Conservation (phyloP, 805 yeast species). For the Blastobotrys muscicola region DNA sequence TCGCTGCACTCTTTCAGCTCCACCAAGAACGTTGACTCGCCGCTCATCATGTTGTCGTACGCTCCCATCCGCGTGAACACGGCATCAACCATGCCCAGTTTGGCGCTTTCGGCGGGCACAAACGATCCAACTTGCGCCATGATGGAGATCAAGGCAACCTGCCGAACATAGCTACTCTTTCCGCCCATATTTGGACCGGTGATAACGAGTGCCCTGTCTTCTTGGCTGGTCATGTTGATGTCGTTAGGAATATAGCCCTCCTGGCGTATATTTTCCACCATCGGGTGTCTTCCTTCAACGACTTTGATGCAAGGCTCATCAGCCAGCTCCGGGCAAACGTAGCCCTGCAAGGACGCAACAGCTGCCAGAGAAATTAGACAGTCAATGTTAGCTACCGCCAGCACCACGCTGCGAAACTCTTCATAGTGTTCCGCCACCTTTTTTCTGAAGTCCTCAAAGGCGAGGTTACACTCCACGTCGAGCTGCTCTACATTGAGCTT, state of each 20-base stretch:
- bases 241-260: slow-evolving; percentile 57
- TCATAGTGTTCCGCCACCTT: slow-evolving; percentile 33
- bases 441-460: slow-evolving; percentile 33
- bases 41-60: slow-evolving; percentile 60
- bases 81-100: slow-evolving; percentile 57
- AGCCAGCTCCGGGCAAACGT: slow-evolving; percentile 40
- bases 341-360: slow-evolving; percentile 41
- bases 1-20: slow-evolving; percentile 60
- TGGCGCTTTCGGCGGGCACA: slow-evolving; percentile 56
- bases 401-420: slow-evolving; percentile 35
- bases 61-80: slow-evolving; percentile 43
- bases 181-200: slow-evolving; percentile 93
- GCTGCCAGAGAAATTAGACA: slow-evolving; percentile 58
- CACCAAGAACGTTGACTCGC: slow-evolving; percentile 77
- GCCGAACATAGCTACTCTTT: slow-evolving; percentile 66
- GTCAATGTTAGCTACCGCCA: slow-evolving; percentile 48
- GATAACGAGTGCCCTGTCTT: slow-evolving; percentile 49
- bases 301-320: slow-evolving; percentile 38
- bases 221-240: slow-evolving; percentile 37
- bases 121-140: slow-evolving; percentile 73
- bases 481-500: slow-evolving; percentile 51
- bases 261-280: slow-evolving; percentile 42
- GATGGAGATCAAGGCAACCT: slow-evolving; percentile 58
- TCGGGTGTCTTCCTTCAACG: slow-evolving; percentile 55
- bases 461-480: slow-evolving; percentile 36